Evolutionary conservation across 2,329 filamentous ascomycete species (phyloP).

Genomic region (Apiospora marii): DNA sequence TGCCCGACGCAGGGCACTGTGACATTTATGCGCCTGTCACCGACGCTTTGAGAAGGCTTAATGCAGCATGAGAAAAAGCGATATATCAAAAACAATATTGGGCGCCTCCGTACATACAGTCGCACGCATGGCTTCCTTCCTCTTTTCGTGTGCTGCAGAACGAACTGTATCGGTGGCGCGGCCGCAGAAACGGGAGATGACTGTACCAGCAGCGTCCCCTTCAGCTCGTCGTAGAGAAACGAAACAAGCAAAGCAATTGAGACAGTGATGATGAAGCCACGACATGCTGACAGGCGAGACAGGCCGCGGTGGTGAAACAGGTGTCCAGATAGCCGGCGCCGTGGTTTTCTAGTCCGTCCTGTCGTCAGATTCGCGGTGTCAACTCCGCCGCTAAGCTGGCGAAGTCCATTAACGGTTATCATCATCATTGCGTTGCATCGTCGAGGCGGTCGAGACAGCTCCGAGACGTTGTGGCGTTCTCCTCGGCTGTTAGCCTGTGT

Average conservation of each 20-base stretch:
- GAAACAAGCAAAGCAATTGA: neutral
- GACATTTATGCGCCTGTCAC: neutral
- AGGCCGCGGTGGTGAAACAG: no score
- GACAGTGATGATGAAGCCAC: neutral
- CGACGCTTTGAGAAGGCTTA: neutral
- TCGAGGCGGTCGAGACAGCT: neutral
- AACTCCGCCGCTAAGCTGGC: neutral
- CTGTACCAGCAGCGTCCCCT: neutral
- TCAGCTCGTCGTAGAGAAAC: neutral
- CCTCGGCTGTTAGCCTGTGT: neutral
- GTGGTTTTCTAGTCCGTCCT: neutral
- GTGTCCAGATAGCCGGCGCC: neutral
- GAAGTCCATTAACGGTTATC: neutral
- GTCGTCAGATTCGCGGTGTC: neutral
- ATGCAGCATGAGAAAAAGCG: neutral
- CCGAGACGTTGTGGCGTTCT: slow-evolving; percentile 3
- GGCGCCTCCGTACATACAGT: neutral
- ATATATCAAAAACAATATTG: neutral
- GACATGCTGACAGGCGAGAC: neutral
- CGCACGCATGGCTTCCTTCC: neutral
- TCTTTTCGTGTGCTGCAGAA: neutral
- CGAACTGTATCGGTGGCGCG: neutral
- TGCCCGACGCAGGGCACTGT: neutral
- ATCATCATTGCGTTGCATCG: neutral
- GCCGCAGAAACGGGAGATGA: neutral